These are phyloP conservation scores for Collybiopsis confluens DNA, from an alignment of 768 basidiomycete species.

Conservation along the genomic window DNA sequence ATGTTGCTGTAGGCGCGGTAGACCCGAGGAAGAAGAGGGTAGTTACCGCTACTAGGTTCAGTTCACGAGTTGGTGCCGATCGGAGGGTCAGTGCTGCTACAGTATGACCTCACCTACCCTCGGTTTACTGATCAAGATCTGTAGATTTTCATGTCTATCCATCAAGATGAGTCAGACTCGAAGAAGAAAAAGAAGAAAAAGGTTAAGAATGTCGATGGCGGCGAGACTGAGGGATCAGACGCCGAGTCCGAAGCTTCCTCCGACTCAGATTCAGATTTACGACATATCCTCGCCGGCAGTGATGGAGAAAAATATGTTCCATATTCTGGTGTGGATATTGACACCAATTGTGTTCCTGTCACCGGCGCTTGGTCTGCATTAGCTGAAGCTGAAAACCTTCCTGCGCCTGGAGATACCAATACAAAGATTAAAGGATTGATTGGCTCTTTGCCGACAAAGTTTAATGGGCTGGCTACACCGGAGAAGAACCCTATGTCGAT, in stretches of 20 bases:
- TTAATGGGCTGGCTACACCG: constrained; percentile 75
- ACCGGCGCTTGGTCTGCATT: constrained; percentile 75
- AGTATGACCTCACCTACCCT: constrained; percentile 6
- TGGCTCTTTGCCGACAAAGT: constrained; percentile 63
- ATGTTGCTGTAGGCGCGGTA: constrained; percentile 85
- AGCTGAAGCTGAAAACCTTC: constrained; percentile 33
- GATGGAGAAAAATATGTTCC: background rate
- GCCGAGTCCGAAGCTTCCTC: constrained; percentile 22
- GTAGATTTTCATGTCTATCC: constrained; percentile 83
- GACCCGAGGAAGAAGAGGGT: constrained; percentile 81
- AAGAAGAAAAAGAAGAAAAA: background rate
- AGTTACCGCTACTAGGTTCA: constrained; percentile 85
- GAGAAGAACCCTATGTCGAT: constrained; percentile 96
- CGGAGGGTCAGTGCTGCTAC: constrained; percentile 53
- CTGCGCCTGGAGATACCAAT: constrained; percentile 20
- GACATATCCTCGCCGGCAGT: background rate
- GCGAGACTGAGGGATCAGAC: constrained; percentile 21
- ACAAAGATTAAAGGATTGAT: constrained; percentile 49
- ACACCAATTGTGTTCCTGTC: constrained; percentile 62
- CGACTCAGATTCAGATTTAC: constrained; percentile 21
- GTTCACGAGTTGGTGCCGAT: constrained; percentile 77
- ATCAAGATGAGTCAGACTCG: constrained; percentile 48
- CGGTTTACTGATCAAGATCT: background rate
- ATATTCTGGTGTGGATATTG: constrained; percentile 47
- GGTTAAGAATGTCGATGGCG: constrained; percentile 4